These are phyloP conservation scores for Phytophthora cactorum DNA, from an alignment of 352 stramenopile genomes.

Conservation along the genomic window DNA sequence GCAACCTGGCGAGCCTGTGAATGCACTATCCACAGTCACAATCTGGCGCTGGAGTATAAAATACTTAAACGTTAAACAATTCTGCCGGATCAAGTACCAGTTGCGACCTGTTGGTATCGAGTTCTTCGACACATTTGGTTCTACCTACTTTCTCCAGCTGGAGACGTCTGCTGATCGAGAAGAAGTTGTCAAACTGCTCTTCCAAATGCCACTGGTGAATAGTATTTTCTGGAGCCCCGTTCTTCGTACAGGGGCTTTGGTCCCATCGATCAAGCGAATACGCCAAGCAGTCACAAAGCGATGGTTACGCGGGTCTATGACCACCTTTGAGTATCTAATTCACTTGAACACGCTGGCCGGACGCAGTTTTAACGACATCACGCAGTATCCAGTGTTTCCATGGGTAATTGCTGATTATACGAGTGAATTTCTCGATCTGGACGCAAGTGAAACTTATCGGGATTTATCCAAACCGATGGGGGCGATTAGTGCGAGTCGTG, in stretches of 20 bases:
- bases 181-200: slow-evolving; percentile 72
- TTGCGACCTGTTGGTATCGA: slow-evolving; percentile 79
- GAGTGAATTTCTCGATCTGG: slow-evolving; percentile 87
- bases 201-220: slow-evolving; percentile 84
- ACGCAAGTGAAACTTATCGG: slow-evolving; percentile 78
- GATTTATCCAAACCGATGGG: slow-evolving; percentile 96
- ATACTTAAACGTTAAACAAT: slow-evolving; percentile 72
- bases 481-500: slow-evolving; percentile 84
- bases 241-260: slow-evolving; percentile 63
- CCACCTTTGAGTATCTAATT: slow-evolving; percentile 97
- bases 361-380: slow-evolving; percentile 98
- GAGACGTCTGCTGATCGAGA: slow-evolving; percentile 61
- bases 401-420: slow-evolving; percentile 95
- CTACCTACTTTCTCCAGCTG: slow-evolving; percentile 77
- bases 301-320: slow-evolving; percentile 71
- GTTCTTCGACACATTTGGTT: slow-evolving; percentile 73
- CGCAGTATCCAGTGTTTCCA: slow-evolving; percentile 97
- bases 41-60: slow-evolving; percentile 67
- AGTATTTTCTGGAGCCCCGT: slow-evolving; percentile 83
- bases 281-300: slow-evolving; percentile 74
- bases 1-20: not conserved
- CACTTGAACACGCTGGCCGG: slow-evolving; percentile 96
- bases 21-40: not conserved
- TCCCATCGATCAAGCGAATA: slow-evolving; percentile 72
- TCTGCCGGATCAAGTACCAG: slow-evolving; percentile 84